phyloP scores from a whole-genome alignment of 2,329 filamentous ascomycete genomes.

The Talaromyces piceae region DNA sequence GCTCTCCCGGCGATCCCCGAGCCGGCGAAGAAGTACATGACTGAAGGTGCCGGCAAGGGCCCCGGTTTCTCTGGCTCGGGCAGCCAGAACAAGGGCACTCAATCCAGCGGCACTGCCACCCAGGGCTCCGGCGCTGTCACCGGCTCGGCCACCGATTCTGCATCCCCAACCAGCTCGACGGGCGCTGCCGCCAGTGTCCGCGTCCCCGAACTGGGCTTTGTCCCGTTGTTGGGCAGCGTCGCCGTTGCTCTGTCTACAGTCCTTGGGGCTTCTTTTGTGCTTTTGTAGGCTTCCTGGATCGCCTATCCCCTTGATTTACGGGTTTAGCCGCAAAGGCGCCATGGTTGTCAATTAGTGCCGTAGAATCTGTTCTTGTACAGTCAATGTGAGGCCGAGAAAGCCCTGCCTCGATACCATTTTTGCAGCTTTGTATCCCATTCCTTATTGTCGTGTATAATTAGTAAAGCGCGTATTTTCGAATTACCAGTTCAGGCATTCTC shows the following conservation, averaged over 20 bases:
- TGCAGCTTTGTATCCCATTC: conserved; percentile 4
- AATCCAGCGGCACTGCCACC: conserved; percentile 42
- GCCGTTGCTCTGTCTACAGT: conserved; percentile 47
- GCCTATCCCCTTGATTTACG: neutral
- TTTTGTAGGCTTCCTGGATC: conserved; percentile 21
- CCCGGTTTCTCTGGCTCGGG: conserved; percentile 50
- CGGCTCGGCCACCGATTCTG: conserved; percentile 31
- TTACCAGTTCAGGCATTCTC: too few relatives aligned
- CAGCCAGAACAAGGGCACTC: conserved; percentile 48
- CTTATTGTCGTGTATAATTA: conserved; percentile 1
- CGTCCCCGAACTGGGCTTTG: conserved; percentile 40
- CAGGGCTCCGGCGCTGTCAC: conserved; percentile 45
- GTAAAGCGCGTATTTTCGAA: neutral
- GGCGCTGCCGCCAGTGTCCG: conserved; percentile 40
- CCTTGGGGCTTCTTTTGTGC: conserved; percentile 42
- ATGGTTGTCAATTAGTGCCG: neutral
- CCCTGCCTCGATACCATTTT: conserved; percentile 5
- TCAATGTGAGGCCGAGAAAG: conserved; percentile 4
- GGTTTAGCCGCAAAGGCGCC: neutral
- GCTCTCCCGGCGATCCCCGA: conserved; percentile 51
- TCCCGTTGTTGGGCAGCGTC: conserved; percentile 45
- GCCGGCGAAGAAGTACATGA: conserved; percentile 50
- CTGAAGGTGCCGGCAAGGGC: conserved; percentile 50
- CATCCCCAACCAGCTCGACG: conserved; percentile 21
- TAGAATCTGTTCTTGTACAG: conserved; percentile 2